These are phyloP conservation scores for Apiotrichum porosum DNA, from an alignment of 1,284 basidiomycete genomes.

Conservation along the genomic window DNA sequence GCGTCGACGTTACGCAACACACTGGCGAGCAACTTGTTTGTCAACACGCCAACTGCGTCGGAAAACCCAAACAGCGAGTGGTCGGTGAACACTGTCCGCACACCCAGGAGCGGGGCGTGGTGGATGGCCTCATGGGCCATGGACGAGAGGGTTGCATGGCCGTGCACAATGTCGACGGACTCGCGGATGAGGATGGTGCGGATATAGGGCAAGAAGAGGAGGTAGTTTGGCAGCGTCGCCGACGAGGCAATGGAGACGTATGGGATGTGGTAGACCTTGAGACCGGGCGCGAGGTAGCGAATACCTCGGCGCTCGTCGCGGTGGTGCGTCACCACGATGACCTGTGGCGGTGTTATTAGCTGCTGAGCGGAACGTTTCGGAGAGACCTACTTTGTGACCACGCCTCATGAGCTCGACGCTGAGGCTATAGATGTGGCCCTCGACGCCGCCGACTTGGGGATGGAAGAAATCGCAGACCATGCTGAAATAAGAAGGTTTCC, in stretches of 20 bases:
- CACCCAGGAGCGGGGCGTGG: constrained; percentile 74
- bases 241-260: constrained; percentile 79
- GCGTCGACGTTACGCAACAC: constrained; percentile 86
- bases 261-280: constrained; percentile 95
- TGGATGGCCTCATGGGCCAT: constrained; percentile 89
- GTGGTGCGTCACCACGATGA: constrained; percentile 91
- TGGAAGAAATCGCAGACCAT: constrained; percentile 98
- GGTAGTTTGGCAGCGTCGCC: constrained; percentile 90
- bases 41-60: constrained; percentile 91
- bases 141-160: constrained; percentile 83
- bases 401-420: constrained; percentile 72
- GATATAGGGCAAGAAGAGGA: constrained; percentile 84
- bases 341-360: constrained; percentile 52
- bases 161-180: constrained; percentile 80
- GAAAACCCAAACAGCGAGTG: constrained; percentile 95
- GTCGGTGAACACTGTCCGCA: constrained; percentile 84
- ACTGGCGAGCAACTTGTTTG: constrained; percentile 88
- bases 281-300: constrained; percentile 64
- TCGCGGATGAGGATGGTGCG: constrained; percentile 85
- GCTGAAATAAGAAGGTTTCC: constrained; percentile 16
- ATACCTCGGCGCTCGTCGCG: constrained; percentile 80
- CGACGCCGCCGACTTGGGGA: constrained; percentile 90
- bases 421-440: constrained; percentile 93
- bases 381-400: constrained; percentile 76
- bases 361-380: too few relatives aligned